phyloP scores from a whole-genome alignment of 331 rosid genomes.

The Prunus yedoensis region DNA sequence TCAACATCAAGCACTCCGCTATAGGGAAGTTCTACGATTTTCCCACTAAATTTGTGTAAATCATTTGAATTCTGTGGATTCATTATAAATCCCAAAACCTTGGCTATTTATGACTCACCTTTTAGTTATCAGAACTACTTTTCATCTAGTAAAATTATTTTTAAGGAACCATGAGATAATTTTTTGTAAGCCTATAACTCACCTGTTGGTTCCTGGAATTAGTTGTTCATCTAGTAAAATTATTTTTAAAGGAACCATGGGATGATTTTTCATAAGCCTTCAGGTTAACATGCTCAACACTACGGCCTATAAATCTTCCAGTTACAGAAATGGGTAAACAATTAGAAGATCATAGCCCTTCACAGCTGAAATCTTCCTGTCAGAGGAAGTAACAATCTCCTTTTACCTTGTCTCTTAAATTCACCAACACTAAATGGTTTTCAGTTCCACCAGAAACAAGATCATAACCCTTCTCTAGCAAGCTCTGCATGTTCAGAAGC shows the following conservation, averaged over 20 bases:
- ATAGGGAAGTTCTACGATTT: not conserved
- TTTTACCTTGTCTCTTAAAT: constrained; percentile 75
- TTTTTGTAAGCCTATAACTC: constrained; percentile 9
- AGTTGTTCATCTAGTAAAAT: constrained; percentile 4
- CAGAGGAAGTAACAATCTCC: constrained; percentile 18
- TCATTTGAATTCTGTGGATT: not conserved
- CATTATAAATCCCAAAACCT: not conserved
- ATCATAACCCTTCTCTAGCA: constrained; percentile 75
- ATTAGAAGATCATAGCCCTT: not conserved
- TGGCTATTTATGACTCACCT: constrained; percentile 2
- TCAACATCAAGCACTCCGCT: not conserved
- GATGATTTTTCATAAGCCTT: constrained; percentile 12
- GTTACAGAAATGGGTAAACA: constrained; percentile 9
- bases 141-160: constrained; percentile 4
- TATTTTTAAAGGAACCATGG: constrained; percentile 2
- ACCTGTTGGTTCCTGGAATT: constrained; percentile 6
- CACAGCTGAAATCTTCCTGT: not conserved
- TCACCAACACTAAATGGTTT: constrained; percentile 82
- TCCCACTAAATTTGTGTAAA: not conserved
- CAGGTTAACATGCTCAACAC: constrained; percentile 15
- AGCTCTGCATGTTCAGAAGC: constrained; percentile 56
- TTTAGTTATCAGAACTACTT: not conserved
- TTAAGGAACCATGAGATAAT: constrained; percentile 7
- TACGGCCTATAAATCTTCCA: not conserved
- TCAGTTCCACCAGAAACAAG: constrained; percentile 96